Percentiles rank a stretch among this genome's conserved stretches.
phyloP scores from a whole-genome alignment of 2,329 filamentous ascomycete genomes.

The Grosmannia penicillata region DNA sequence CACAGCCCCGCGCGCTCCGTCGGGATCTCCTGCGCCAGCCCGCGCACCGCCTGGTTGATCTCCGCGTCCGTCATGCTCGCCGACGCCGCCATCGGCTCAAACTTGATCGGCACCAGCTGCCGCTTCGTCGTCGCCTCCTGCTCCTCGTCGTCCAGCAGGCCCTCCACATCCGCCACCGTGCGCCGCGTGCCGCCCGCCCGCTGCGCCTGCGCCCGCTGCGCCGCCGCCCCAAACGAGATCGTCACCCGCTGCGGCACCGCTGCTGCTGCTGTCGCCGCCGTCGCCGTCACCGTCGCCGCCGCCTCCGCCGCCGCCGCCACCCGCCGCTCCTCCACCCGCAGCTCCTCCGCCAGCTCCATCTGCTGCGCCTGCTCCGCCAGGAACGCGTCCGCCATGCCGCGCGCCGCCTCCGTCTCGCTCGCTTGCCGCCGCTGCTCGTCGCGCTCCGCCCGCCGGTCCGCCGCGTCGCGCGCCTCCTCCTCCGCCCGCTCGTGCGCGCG shows the following conservation, averaged over 20 bases:
- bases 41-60: slow-evolving; percentile 62
- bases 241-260: slow-evolving; percentile 70
- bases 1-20: slow-evolving; percentile 75
- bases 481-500: slow-evolving; percentile 57
- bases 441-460: slow-evolving; percentile 65
- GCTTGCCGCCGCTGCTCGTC: slow-evolving; percentile 56
- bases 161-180: slow-evolving; percentile 87
- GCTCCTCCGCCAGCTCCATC: slow-evolving; percentile 36
- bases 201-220: slow-evolving; percentile 52
- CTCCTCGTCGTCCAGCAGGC: slow-evolving; percentile 88
- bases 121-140: slow-evolving; percentile 53
- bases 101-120: slow-evolving; percentile 69
- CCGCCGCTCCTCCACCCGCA: background rate
- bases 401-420: slow-evolving; percentile 61
- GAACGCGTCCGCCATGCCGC: slow-evolving; percentile 82
- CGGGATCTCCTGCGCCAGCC: slow-evolving; percentile 81
- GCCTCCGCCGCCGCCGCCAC: background rate
- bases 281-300: background rate
- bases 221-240: slow-evolving; percentile 77
- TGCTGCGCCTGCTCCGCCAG: slow-evolving; percentile 72
- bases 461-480: slow-evolving; percentile 66
- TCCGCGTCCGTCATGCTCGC: slow-evolving; percentile 73
- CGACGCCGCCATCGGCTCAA: slow-evolving; percentile 53
- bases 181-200: slow-evolving; percentile 46
- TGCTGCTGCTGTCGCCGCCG: background rate